A percentile compares a stretch with the other conserved stretches of the same genome.
Conservation (phyloP, 257 asterid genomes). For the Coffea eugenioides region DNA sequence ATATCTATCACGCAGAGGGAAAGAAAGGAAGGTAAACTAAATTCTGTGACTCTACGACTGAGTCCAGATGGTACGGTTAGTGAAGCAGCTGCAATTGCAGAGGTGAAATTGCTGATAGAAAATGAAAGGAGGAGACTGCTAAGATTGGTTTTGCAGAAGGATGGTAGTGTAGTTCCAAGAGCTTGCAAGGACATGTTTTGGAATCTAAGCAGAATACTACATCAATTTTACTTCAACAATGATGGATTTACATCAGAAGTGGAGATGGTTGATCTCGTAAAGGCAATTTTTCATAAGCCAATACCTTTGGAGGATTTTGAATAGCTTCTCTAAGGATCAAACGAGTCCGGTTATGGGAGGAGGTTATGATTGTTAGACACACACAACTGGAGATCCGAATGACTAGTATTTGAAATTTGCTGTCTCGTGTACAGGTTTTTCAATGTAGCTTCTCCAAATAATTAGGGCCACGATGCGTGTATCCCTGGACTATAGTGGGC, state of each 20-base stretch:
- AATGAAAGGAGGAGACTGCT: constrained; percentile 54
- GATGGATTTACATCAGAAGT: constrained; percentile 66
- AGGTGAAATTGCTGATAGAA: constrained; percentile 41
- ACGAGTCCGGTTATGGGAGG: no score
- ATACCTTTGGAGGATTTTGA: not conserved
- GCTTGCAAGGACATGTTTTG: constrained; percentile 78
- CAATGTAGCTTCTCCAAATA: no score
- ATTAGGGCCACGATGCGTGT: no score
- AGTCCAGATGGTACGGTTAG: constrained; percentile 36
- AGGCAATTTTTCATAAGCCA: constrained; percentile 55
- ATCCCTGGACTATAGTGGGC: no score
- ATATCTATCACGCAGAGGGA: constrained; percentile 61
- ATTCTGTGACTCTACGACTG: constrained; percentile 52
- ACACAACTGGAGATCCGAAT: no score
- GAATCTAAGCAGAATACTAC: constrained; percentile 65
- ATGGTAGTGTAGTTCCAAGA: constrained; percentile 55
- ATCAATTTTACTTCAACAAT: constrained; percentile 54
- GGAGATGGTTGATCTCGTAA: constrained; percentile 50
- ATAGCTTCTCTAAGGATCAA: not conserved
- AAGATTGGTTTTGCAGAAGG: constrained; percentile 49
- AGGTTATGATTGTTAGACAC: no score
- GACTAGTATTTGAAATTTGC: no score
- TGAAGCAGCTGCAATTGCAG: constrained; percentile 46
- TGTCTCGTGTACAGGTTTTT: no score
- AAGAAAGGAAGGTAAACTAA: constrained; percentile 63